Evolutionary conservation across 306 rosid species (phyloP), one percentile per base, ranked within the genome.

Genomic region (Acacia melanoxylon): DNA sequence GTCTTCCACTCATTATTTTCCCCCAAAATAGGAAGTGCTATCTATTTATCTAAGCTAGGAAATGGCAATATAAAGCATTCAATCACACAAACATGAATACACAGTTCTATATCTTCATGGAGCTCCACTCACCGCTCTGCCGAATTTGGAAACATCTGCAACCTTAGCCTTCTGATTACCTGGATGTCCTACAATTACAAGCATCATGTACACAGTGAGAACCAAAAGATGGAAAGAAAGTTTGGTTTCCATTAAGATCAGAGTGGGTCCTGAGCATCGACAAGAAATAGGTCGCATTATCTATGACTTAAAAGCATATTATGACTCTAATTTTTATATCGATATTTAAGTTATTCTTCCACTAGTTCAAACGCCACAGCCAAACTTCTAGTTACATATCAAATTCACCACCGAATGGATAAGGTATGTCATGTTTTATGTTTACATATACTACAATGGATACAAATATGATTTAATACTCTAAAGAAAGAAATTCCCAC

Each of bases 141-240:
- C 89, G 74, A 81, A 86, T 82, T 86, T 88, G 81, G 95, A 86
- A 67, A 86, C 89, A 65, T 89, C 93, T 40, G 88, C 84, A 86
- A 78, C 86, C 82, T 88, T 91, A 72, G 87, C 84, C 79, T 88
- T 82, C 68, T 68, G 87, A 75, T 80, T 78, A 33, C 88, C 87
- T 68, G 90, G 95, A 66, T 75, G 76, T 61, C 95, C 95, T 89
- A 67, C 75, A 82, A 61, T 72, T 27, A 40, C 15, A 74, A 58
- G 77, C 35, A 82, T 48, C 37, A 80, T 80, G 27, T 48, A 6
- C 41, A 37, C 58, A 68, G 19, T 10, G 69, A 72, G 51, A n/a
- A 69, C 9, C 74, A 22, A 11, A 42, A 74, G 41, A 29, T 56
- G 25, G 49, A 54, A 65, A 24, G 54, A 37, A 52, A 22, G 45